These are phyloP conservation scores for Verticillium dahliae DNA, from an alignment of 2,329 filamentous ascomycete genomes.

Conservation along the genomic window DNA sequence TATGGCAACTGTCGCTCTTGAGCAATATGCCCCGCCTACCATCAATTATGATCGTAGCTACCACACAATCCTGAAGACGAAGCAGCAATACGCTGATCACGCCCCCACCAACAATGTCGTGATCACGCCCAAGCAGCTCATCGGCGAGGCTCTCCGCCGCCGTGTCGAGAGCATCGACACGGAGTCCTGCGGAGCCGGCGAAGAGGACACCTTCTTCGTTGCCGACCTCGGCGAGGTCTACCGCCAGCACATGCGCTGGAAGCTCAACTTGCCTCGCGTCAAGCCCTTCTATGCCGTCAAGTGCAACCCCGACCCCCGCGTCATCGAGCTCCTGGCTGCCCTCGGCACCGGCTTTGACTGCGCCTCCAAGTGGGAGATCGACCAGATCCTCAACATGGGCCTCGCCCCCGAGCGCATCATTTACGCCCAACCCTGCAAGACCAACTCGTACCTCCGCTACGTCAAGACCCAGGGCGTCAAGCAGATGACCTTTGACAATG, in stretches of 20 bases:
- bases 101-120: conserved; percentile 29
- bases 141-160: conserved; percentile 79
- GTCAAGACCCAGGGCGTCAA: conserved; percentile 79
- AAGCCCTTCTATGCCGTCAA: conserved; percentile 99
- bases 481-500: conserved; percentile 99
- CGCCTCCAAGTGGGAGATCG: conserved; percentile 95
- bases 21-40: conserved; percentile 41
- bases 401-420: conserved; percentile 88
- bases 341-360: conserved; percentile 97
- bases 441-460: conserved; percentile 92
- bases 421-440: conserved; percentile 99
- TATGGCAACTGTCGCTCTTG: conserved; percentile 56
- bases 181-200: conserved; percentile 81
- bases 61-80: conserved; percentile 43
- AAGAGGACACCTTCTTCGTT: conserved; percentile 97
- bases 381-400: conserved; percentile 78
- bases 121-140: conserved; percentile 65
- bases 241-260: conserved; percentile 97
- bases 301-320: conserved; percentile 90
- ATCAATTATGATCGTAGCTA: conserved; percentile 36
- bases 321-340: conserved; percentile 79
- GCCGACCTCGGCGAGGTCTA: conserved; percentile 98
- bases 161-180: conserved; percentile 80
- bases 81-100: conserved; percentile 26
- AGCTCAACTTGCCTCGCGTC: conserved; percentile 84